phyloP scores from a whole-genome alignment of 768 basidiomycete species.

The Fomitopsis serialis region DNA sequence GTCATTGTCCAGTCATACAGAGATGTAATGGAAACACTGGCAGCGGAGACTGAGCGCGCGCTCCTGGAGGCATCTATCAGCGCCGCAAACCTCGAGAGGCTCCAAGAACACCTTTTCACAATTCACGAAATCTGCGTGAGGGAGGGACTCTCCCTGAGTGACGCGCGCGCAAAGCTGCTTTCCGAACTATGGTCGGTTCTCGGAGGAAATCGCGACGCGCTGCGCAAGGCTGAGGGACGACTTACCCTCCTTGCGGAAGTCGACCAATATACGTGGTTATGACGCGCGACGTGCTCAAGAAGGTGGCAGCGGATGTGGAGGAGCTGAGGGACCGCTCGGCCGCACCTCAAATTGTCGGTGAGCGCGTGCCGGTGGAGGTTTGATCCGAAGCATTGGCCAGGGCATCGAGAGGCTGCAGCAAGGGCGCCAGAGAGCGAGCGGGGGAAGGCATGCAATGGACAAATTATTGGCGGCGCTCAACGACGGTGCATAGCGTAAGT shows the following conservation, averaged over 20 bases:
- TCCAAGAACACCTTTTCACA: conserved; percentile 54
- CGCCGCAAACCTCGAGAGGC: conserved; percentile 46
- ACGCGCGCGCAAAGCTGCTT: conserved; percentile 49
- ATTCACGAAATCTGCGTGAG: conserved; percentile 56
- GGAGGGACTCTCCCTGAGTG: conserved; percentile 44
- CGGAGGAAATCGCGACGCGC: conserved; percentile 49
- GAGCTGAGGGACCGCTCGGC: conserved; percentile 70
- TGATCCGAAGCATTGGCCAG: conserved; percentile 63
- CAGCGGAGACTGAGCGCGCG: conserved; percentile 45
- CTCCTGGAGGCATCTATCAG: conserved; percentile 61
- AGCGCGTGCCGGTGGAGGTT: conserved; percentile 67
- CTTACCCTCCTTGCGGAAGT: conserved; percentile 50
- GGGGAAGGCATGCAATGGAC: conserved; percentile 34
- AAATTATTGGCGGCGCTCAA: conserved; percentile 12
- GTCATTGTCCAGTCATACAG: conserved; percentile 51
- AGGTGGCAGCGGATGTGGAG: conserved; percentile 71
- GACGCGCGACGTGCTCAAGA: conserved; percentile 53
- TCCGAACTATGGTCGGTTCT: conserved; percentile 64
- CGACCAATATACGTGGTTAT: conserved; percentile 62
- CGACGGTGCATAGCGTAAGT: no score
- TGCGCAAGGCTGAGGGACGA: conserved; percentile 49
- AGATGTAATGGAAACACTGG: conserved; percentile 58
- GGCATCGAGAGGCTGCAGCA: conserved; percentile 61
- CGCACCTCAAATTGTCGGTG: conserved; percentile 55
- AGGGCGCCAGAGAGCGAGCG: conserved; percentile 46